Evolutionary conservation across 306 rosid genomes (phyloP), one percentile per base, ranked within the genome.

Genomic region (Cicer cuneatum): DNA sequence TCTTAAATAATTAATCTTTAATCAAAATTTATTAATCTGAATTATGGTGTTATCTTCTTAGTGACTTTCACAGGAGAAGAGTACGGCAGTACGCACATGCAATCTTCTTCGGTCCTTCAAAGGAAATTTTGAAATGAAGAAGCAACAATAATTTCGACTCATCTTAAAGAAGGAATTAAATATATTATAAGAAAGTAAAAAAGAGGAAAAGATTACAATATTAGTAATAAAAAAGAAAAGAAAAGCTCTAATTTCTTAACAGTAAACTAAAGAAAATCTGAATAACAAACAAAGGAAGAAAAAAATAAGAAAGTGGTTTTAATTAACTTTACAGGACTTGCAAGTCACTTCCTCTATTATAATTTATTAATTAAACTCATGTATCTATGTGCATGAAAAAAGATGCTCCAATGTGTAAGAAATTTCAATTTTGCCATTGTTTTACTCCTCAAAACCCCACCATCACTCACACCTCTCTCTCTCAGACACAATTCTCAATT

Each of bases 381-480:
- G 78, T 80, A 43, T 70, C 37, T 81, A 58, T 83, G 83, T 82
- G 78, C 88, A 80, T 87, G 86, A 7, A 64, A 79, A 83, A 84
- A 75, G 86, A 83, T 83, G 85, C 98, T 82, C 46, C 10, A 49
- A 47, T 60, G 7, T 73, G 19, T 7, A 0, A 0, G 0, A 60
- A 85, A 65, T 90, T 87, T 12, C 99, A 51, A 0, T 72, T 21
- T 2, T 78, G 77, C 85, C 97, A 87, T 73, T 84, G 37, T 77
- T 35, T 58, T 79, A 81, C 89, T 90, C 92, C 86, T 94, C 91
- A 92, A 91, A 94, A 86, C 84, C 89, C 93, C 94, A 82, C 69
- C 86, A 66, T 58, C 83, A 18, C 87, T 70, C 72, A 35, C 87
- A 33, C 47, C 71, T 58, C 85, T 13, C 85, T 13, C 86, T 60